Evolutionary conservation across 257 asterid species (phyloP), one percentile per base, ranked within the genome.

Genomic region (Solanum boliviense): DNA sequence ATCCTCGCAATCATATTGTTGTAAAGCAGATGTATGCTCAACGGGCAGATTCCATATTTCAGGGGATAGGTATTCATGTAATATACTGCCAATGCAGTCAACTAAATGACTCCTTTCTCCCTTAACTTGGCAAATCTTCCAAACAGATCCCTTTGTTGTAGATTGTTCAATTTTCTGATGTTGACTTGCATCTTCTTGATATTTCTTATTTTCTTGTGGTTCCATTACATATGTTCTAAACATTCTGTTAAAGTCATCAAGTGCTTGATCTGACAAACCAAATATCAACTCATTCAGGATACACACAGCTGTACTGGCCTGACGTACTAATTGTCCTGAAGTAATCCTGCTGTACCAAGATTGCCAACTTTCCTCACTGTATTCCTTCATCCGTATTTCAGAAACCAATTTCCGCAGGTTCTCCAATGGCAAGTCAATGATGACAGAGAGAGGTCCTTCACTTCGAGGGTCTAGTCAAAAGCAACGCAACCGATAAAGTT

Each of bases 31-130:
- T 46, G 92, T 87, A 88, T 89, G 87, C 86, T 91, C 95, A 84
- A 96, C 90, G 32, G 99, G 99, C 87, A 97, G 98, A 91, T 91
- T 92, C 99, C 99, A 97, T 79, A 97, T 38, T 94, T 97, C 99
- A 88, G 96, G 92, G 41, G 99, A 93, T 88, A 97, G 93, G 91
- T 94, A 97, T 92, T 97, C 99, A 84, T 96, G 99, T 71, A 96
- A 88, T 91, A 96, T 90, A 88, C 91, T 90, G 88, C 99, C 99
- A 74, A 96, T 90, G 90, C 96, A 92, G 88, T 95, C 98, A 84
- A 94, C 88, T 91, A 96, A 89, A 85, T 90, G 93, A 90, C 84
- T 87, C 91, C 92, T 92, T 68, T 94, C 90, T 78, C 88, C 90
- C 84, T 67, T 87, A 70, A 79, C 92, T 88, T 84, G 84, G 87